Conservation (phyloP, 1,139 yeast species). For the Nematodospora anomalae region DNA sequence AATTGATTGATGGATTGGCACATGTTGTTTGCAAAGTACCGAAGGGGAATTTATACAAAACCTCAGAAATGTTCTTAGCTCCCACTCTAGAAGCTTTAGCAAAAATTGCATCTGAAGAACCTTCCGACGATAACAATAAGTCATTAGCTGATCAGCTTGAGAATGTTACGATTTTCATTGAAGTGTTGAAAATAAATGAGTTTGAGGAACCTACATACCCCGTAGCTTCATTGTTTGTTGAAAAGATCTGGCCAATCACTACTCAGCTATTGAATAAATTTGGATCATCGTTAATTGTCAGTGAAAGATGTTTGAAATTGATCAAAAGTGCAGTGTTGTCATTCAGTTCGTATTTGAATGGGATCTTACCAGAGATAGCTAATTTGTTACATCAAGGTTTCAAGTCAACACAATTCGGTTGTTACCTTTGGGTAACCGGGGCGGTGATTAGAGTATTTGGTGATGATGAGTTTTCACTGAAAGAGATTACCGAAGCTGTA, state of each 20-base stretch:
- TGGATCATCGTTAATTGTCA: constrained; percentile 57
- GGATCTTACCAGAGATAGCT: constrained; percentile 65
- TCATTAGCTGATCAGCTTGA: constrained; percentile 77
- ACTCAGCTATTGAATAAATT: constrained; percentile 49
- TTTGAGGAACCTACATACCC: constrained; percentile 46
- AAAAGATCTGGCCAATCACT: constrained; percentile 59
- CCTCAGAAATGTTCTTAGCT: constrained; percentile 56
- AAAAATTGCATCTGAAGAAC: constrained; percentile 23
- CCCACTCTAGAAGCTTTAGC: constrained; percentile 60
- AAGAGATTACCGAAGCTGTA: constrained; percentile 39
- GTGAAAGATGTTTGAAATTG: constrained; percentile 75
- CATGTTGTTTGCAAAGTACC: constrained; percentile 68
- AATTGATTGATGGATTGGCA: constrained; percentile 87
- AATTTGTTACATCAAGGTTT: constrained; percentile 66
- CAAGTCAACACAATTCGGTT: constrained; percentile 67
- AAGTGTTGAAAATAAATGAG: constrained; percentile 49
- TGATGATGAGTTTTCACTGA: constrained; percentile 48
- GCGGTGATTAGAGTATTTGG: constrained; percentile 76
- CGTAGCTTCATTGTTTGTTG: constrained; percentile 56
- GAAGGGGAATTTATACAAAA: constrained; percentile 32
- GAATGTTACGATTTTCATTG: constrained; percentile 67
- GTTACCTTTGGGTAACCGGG: constrained; percentile 91
- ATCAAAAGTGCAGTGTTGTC: constrained; percentile 66
- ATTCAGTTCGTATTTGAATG: constrained; percentile 62
- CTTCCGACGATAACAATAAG: constrained; percentile 21